Evolutionary conservation across 2,329 filamentous ascomycete genomes (phyloP), one percentile per base, ranked within the genome.

Genomic region (Gnomoniopsis sp.): DNA sequence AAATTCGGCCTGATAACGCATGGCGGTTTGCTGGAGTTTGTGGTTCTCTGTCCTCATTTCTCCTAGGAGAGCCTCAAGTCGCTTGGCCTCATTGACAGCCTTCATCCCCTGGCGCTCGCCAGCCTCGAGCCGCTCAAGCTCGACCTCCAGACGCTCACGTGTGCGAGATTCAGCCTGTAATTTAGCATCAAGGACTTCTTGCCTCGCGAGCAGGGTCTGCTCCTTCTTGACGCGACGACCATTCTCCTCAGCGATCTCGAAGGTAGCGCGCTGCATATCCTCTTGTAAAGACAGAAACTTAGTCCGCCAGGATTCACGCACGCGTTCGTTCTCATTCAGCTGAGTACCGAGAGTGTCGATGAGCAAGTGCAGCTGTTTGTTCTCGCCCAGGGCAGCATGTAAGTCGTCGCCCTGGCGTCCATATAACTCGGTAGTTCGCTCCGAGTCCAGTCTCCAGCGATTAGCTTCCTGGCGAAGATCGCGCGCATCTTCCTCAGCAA

Each of bases 201-300:
- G 90, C 63, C 91, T 80, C 62, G 90, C 91, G 64, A 92, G 79
- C 64, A 90, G 84, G 59, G 91, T 87, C 65, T 90, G 86, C 70
- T 96, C 90, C 70, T 88, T 88, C 74, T 89, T 89, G 67, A 86
- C 85, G 75, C 89, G 93, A 38, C 84, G 81, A 33, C 88, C 86
- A 69, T 93, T 93, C 69, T 98, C 93, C 66, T 90, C 86, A 22
- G 89, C 87, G 62, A 97, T 86, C 62, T 96, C 88, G 49, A 86
- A 85, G 55, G 90, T 88, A 51, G 91, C 90, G 57, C 80, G 80
- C 34, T 87, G 84, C 88, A 98, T 93, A 66, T 97, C 91, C 63
- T 91, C 85, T 73, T 98, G 93, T 43, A 99, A 79, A 60, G 86
- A 86, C 66, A 93, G 85, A 68, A 97, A 89, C 73, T 95, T 96